A percentile compares a stretch with the other conserved stretches of the same genome.
phyloP scores from a whole-genome alignment of 192 early-diverging fungal species.

The Coemansia furcata region DNA sequence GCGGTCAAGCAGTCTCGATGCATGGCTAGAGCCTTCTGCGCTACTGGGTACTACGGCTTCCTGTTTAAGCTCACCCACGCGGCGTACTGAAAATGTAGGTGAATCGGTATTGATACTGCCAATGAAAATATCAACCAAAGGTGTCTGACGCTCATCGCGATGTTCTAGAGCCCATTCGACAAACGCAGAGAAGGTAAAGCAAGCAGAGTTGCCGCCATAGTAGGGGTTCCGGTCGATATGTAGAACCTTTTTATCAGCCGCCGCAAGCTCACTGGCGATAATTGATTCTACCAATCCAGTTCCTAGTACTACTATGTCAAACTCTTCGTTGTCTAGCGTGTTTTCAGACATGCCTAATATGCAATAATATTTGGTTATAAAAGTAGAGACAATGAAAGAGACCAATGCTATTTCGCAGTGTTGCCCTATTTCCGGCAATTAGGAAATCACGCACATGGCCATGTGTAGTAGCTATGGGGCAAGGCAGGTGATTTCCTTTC shows the following conservation, averaged over 20 bases:
- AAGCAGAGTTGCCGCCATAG: constrained; percentile 73
- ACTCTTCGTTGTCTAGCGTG: constrained; percentile 54
- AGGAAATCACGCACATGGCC: background rate
- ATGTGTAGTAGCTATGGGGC: background rate
- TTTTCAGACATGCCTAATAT: constrained; percentile 2
- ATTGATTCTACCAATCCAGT: constrained; percentile 82
- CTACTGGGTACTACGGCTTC: background rate
- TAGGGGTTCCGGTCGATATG: constrained; percentile 78
- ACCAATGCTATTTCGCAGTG: background rate
- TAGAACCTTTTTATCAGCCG: constrained; percentile 66
- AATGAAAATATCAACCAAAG: constrained; percentile 10
- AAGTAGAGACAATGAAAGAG: background rate
- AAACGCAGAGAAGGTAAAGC: constrained; percentile 23
- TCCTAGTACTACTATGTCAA: constrained; percentile 82
- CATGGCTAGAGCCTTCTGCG: background rate
- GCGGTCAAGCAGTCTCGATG: background rate
- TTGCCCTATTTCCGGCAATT: background rate
- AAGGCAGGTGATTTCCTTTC: background rate
- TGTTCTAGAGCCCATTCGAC: constrained; percentile 21
- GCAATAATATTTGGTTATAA: background rate
- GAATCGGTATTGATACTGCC: background rate
- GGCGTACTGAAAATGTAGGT: constrained; percentile 9
- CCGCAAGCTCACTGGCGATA: constrained; percentile 72
- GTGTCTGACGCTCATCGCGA: constrained; percentile 21
- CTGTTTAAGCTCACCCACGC: background rate